Percentiles rank a stretch among this genome's conserved stretches.
Conservation (phyloP, 1,284 basidiomycete species). For the Porodaedalea pini region DNA sequence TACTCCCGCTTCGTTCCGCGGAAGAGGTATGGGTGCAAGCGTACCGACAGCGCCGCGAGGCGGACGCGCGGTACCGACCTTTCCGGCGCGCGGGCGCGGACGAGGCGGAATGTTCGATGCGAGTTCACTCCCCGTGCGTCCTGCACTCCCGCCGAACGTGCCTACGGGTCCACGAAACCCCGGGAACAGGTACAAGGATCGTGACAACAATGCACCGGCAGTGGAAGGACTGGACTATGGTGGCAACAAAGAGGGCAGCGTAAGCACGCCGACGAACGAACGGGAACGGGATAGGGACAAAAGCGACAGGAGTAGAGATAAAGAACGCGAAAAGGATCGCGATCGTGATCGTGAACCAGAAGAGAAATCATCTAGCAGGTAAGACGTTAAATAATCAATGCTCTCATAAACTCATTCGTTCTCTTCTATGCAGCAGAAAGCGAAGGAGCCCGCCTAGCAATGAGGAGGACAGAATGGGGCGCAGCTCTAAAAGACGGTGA, state of each 20-base stretch:
- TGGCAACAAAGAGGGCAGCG: constrained; percentile 39
- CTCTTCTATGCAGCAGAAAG: constrained; percentile 12
- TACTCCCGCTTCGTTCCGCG: constrained; percentile 54
- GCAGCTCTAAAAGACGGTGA: constrained; percentile 20
- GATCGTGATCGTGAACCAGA: constrained; percentile 6
- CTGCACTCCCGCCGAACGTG: constrained; percentile 75
- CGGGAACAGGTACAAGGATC: constrained; percentile 81
- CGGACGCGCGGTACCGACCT: constrained; percentile 23
- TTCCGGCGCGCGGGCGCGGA: constrained; percentile 36
- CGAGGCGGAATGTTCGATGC: constrained; percentile 28
- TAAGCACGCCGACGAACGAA: neutral
- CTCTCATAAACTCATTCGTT: neutral
- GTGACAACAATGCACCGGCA: constrained; percentile 73
- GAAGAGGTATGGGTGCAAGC: constrained; percentile 41
- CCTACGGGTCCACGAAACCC: constrained; percentile 79
- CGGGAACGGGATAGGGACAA: constrained; percentile 6
- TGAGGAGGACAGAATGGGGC: constrained; percentile 17
- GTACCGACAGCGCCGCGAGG: constrained; percentile 33
- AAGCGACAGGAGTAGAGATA: neutral
- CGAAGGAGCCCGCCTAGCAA: constrained; percentile 16
- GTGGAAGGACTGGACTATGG: constrained; percentile 85
- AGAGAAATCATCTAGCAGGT: constrained; percentile 4
- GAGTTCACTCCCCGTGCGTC: constrained; percentile 53
- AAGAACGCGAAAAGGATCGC: neutral
- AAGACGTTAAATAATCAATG: neutral